phyloP scores from a whole-genome alignment of 371 early-diverging fungal genomes.

The Mortierella sp. region DNA sequence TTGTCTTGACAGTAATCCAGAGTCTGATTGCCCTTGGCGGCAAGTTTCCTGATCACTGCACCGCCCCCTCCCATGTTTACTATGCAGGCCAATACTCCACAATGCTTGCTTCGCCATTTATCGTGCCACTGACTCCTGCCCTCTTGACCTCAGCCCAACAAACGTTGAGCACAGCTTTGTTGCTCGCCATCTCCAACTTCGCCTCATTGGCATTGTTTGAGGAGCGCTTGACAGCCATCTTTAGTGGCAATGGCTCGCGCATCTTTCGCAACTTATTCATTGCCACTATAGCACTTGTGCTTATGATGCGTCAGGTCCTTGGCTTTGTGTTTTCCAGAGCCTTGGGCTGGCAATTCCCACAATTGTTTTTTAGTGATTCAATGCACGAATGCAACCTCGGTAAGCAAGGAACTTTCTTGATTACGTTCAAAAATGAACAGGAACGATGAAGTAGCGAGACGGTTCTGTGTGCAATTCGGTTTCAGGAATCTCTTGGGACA shows the following conservation, averaged over 20 bases:
- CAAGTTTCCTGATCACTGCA: slow-evolving; percentile 37
- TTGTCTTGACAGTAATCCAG: slow-evolving; percentile 24
- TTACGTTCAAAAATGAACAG: not conserved
- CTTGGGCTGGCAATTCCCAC: slow-evolving; percentile 69
- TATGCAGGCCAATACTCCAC: slow-evolving; percentile 22
- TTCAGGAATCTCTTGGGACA: slow-evolving; percentile 16
- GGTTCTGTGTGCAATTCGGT: not conserved
- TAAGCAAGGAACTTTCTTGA: slow-evolving; percentile 29
- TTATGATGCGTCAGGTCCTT: slow-evolving; percentile 56
- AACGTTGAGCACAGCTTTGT: slow-evolving; percentile 18
- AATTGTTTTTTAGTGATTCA: slow-evolving; percentile 69
- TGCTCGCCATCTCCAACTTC: slow-evolving; percentile 25
- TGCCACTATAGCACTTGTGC: slow-evolving; percentile 34
- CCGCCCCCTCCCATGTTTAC: slow-evolving; percentile 31
- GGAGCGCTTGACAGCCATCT: slow-evolving; percentile 33
- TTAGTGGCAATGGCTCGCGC: slow-evolving; percentile 20
- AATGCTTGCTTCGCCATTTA: slow-evolving; percentile 37
- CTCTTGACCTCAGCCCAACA: slow-evolving; percentile 18
- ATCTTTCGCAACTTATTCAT: slow-evolving; percentile 41
- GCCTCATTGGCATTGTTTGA: slow-evolving; percentile 39
- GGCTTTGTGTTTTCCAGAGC: slow-evolving; percentile 69
- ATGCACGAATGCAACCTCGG: slow-evolving; percentile 73
- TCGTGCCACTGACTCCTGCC: slow-evolving; percentile 28
- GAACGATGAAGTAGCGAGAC: not conserved
- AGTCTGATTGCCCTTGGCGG: slow-evolving; percentile 29